Evolutionary conservation across 2,329 filamentous ascomycete species (phyloP).

Genomic region (Immersiporthe knoxdaviesiana): DNA sequence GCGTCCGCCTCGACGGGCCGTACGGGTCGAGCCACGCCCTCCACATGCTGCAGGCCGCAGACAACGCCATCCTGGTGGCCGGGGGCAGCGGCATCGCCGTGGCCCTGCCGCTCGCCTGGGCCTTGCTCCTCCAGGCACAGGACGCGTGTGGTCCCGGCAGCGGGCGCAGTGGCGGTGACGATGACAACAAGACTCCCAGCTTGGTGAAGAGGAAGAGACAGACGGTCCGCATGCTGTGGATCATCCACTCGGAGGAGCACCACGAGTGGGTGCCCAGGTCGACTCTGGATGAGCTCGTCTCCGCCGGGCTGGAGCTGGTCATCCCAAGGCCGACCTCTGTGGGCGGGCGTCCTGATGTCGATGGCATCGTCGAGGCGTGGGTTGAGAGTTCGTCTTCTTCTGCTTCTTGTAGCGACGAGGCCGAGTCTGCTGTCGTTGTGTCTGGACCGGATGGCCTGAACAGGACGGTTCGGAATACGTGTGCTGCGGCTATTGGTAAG

Average conservation of each 20-base stretch:
- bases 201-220: slow-evolving; percentile 31
- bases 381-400: slow-evolving; percentile 30
- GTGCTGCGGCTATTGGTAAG: slow-evolving; percentile 50
- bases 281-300: slow-evolving; percentile 52
- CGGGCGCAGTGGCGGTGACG: neutral
- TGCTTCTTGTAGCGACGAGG: too few species aligned
- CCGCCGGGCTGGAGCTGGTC: slow-evolving; percentile 54
- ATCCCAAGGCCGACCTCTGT: slow-evolving; percentile 58
- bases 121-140: slow-evolving; percentile 42
- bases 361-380: slow-evolving; percentile 45
- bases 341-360: slow-evolving; percentile 57
- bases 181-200: neutral
- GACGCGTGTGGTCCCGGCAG: slow-evolving; percentile 28
- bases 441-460: slow-evolving; percentile 67
- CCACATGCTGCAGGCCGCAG: slow-evolving; percentile 52
- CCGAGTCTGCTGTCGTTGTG: slow-evolving; percentile 55
- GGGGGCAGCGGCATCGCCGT: slow-evolving; percentile 69
- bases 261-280: slow-evolving; percentile 56
- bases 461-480: slow-evolving; percentile 61
- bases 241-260: slow-evolving; percentile 58
- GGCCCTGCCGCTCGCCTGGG: slow-evolving; percentile 62
- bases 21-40: slow-evolving; percentile 64
- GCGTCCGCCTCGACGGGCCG: slow-evolving; percentile 63
- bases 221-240: slow-evolving; percentile 60
- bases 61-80: slow-evolving; percentile 59